Base-by-base conservation (phyloP, 2,329 filamentous ascomycete genomes). In the Hypoxylon sp. region DNA sequence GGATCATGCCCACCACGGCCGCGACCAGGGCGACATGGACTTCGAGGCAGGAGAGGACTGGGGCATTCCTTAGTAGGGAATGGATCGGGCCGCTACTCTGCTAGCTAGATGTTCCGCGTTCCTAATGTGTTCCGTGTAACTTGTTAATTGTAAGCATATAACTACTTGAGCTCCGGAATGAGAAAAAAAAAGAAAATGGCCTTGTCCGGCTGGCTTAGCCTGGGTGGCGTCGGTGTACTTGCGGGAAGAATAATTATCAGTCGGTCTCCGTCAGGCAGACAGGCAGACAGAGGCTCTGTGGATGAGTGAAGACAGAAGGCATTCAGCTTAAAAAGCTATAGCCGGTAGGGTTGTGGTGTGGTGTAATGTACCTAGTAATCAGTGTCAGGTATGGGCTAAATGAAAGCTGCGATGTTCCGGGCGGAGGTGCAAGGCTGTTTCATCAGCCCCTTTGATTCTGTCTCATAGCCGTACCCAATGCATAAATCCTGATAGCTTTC, bases 21-120 rank as follows among this genome's bases (percentile, higher is more conserved):
- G 60, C 4, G 73, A 75, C 28, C 70, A 75, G 49, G 68, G 72
- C 26, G 74, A 76, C 41, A 76, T 76, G 74, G 74, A 76, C 53
- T 76, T 75, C 32, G 74, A 76, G 32, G 71, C 65, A 11, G 73
- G 71, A 11, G 69, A 70, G 17, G 69, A 71, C 30, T 73, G 71
- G 71, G 69, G 64, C 13, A 68, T 70, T 20, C 67, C 69, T 6
- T 70, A 56, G 52, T 34, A 34, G 10, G 32, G 67, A 54, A 20
- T 50, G 49, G 22, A 50, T 26, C 7, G 32, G 11, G 24, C 37
- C 54, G 32, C 22, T n/a, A n/a, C n/a, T n/a, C n/a, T n/a, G 55
- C 8, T 28, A 22, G 4, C 26, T 7, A 24, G 17, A 13, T 13
- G 19, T 30, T 26, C 15, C 8, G 8, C 4, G 17, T 34, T 34